Base-by-base conservation (phyloP, 768 basidiomycete genomes). In the Crepidotus variabilis region DNA sequence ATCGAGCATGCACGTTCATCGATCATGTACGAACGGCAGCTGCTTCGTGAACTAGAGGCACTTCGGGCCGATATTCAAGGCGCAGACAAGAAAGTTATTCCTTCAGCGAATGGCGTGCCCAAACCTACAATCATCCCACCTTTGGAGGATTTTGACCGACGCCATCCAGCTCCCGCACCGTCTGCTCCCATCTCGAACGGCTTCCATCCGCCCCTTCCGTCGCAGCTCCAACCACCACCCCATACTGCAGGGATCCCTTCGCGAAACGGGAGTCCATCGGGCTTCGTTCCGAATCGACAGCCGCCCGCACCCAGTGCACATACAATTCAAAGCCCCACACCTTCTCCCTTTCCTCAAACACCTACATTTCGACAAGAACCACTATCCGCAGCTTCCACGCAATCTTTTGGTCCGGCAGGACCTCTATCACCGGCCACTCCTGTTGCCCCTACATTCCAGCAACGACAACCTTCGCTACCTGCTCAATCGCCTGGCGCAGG, bases 1-100 rank as follows among this genome's bases (percentile, higher is more conserved):
- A 85, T 98, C 47, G 94, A 98, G 69, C 94, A 98, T 70, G 92
- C 92, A 16, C 87, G 95, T 21, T 89, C 94, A 16, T 87, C 88
- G 23, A 85, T 98, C 63, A 85, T 94, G 78, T 97, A 94, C 66
- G 95, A 98, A 69, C 83, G 87, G 60, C 93, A 95, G 67, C 76
- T 90, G 14, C 76, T 98, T 53, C 83, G 87, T 50, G 96, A 98
- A 69, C 76, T 97, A 20, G 95, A 98, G 68, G 81, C 90, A 20
- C 81, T 98, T 32, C 79, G 84, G 54, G 81, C 79, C 1, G 95
- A 97, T 67, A 77, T 98, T 52, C 76, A 71, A 61, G 81, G 78
- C 60, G 88, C 89, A 4, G 81, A 82, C 45, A 80, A 85, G 63
- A 87, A 86, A 66, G 75, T 75, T 22, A 66, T 77, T 0, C 78